phyloP scores from a whole-genome alignment of 768 basidiomycete genomes.

The Artomyces pyxidatus region DNA sequence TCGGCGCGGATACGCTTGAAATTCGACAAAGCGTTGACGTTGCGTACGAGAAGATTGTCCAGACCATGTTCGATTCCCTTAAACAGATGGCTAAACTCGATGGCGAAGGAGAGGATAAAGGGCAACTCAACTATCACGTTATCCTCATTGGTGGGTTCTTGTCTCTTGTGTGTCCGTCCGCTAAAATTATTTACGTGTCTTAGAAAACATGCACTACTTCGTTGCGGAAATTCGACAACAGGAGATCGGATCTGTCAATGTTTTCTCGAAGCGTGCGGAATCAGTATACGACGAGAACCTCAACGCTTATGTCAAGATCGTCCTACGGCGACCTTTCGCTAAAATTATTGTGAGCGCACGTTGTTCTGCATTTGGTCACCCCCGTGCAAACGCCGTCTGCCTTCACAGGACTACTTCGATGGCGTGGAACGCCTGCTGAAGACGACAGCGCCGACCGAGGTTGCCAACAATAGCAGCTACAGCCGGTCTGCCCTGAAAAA shows the following conservation, averaged over 20 bases:
- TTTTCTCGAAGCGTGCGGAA: slow-evolving; percentile 68
- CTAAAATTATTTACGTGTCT: background rate
- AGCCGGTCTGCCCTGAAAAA: slow-evolving; percentile 76
- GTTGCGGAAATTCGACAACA: slow-evolving; percentile 72
- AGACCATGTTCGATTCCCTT: slow-evolving; percentile 85
- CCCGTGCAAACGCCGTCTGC: background rate
- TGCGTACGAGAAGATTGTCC: slow-evolving; percentile 84
- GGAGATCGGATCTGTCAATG: slow-evolving; percentile 51
- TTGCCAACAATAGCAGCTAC: slow-evolving; percentile 67
- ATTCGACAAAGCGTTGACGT: slow-evolving; percentile 70
- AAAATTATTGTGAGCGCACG: slow-evolving; percentile 53
- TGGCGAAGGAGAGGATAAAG: slow-evolving; percentile 91
- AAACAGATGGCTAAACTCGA: slow-evolving; percentile 97
- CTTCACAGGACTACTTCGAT: slow-evolving; percentile 83
- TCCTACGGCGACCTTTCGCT: slow-evolving; percentile 78
- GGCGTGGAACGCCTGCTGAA: slow-evolving; percentile 83
- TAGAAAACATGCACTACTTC: slow-evolving; percentile 97
- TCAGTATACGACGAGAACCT: slow-evolving; percentile 87
- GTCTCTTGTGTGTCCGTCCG: background rate
- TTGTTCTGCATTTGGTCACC: background rate
- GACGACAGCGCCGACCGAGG: slow-evolving; percentile 69
- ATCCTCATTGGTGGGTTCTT: slow-evolving; percentile 69
- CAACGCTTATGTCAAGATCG: slow-evolving; percentile 75
- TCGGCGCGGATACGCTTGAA: slow-evolving; percentile 67
- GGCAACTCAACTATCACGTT: slow-evolving; percentile 93